Base-by-base conservation (phyloP, 106 monocot species). In the Ottelia alismoides region DNA sequence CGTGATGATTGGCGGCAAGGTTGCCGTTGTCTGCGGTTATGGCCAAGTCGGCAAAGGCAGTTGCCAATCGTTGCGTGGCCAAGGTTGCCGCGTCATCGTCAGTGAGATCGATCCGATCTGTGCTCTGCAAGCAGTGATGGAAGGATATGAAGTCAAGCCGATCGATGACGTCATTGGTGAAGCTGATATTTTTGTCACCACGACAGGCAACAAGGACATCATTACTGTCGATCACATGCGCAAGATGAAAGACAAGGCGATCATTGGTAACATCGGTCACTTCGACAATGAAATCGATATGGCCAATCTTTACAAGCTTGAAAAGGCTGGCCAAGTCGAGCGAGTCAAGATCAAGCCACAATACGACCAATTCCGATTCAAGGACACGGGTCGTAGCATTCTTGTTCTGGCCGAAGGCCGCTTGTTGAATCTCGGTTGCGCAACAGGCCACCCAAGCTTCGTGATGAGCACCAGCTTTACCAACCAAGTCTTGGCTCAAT, bases 1-100 rank as follows among this genome's bases (percentile, higher is more conserved):
- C 45, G 78, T 84, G 6, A 84, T 84, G 84, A 84, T 84, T 22
- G 78, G 78, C 16, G 84, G 84, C 53, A 84, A 84, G 68, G 78
- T 84, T 17, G 84, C 64, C 0, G 74, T 84, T 10, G 84, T 78
- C 56, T 68, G 65, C 16, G 85, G 85, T 7, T 85, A 76, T 46
- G 79, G 85, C 27, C 76, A 76, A 61, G 76, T 85, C 2, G 76
- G 85, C 62, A 85, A 85, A 69, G 79, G 76, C 32, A 76, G 79
- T 60, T 79, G 76, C 50, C 49, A 76, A 30, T 68, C 85, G 31
- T 47, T 85, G 76, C 1, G 73, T 79, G 58, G 79, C 76, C 69
- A 16, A 2, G 46, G 79, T 23, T 21, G 24, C 5, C 51, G 51
- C 14, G 51, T 52, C 24, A 25, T 52, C 12, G 51, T 52, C 2